Base-by-base conservation (phyloP, 164 flowering plant genomes). In the Berberis thunbergii region DNA sequence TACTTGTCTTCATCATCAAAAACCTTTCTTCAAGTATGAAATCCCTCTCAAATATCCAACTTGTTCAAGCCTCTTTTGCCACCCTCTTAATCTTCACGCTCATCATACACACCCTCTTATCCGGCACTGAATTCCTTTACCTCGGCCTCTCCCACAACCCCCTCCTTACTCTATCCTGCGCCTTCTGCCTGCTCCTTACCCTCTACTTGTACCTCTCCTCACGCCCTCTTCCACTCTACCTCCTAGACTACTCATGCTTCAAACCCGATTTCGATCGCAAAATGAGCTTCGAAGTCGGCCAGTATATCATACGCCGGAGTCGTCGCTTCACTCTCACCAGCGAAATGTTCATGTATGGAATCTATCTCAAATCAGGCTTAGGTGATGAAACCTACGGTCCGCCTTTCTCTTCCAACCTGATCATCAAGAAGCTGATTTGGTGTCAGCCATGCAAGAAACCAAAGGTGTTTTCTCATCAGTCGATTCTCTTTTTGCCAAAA, bases 381-480 rank as follows among this genome's bases (percentile, higher is more conserved):
- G 83, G 90, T 5, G 76, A 80, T 38, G 84, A 83, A 56, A 80
- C 90, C 6, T 85, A 85, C 68, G 86, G 65, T 0, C 86, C 87
- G 0, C 76, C 80, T 2, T 83, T 73, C 62, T 85, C 13, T 85
- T 81, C 59, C 66, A 73, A 9, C 26, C 62, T 2, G 60, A 74
- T 13, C 13, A 60, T 41, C 66, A 60, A 45, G 74, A 62, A 12
- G 69, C 83, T 26, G 71, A 65, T 13, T 70, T 78, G 39, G 54
- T 66, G 7, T 73, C 68, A 10, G 82, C 81, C 60, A 5, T 78
- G 10, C 74, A 75, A 11, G 90, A 85, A 59, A 80, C 84, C 2
- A 57, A 72, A 41, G 82, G 85, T 3, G 75, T 83, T 52, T 74
- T 81, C 63, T 53, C 80, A 6, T 58, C 86, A 60, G 60, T 79